Percentiles rank a stretch among this genome's conserved stretches.
Evolutionary conservation across 768 basidiomycete genomes (phyloP).

Genomic region (Clavaria fumosa): DNA sequence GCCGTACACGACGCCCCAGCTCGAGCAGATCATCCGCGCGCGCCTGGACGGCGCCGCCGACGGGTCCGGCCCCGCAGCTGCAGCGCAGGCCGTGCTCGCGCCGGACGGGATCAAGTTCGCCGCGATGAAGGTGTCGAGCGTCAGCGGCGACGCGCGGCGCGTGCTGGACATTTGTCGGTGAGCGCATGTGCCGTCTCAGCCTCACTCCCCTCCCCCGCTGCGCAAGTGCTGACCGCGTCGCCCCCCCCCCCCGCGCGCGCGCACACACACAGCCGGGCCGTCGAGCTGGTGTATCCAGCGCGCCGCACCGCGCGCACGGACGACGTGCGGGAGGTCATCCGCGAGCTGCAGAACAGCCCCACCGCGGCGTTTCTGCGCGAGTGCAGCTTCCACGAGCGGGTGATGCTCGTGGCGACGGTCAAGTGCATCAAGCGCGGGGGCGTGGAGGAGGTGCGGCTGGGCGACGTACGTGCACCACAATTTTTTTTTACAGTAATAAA

Average conservation of each 20-base stretch:
- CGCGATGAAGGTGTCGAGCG: slow-evolving; percentile 50
- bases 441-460: slow-evolving; percentile 78
- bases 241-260: not conserved
- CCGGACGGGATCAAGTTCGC: slow-evolving; percentile 73
- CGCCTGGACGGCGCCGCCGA: slow-evolving; percentile 49
- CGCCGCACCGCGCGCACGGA: slow-evolving; percentile 41
- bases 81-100: slow-evolving; percentile 34
- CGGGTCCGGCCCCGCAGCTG: slow-evolving; percentile 31
- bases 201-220: too few relatives aligned
- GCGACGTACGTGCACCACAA: slow-evolving; percentile 36
- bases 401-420: slow-evolving; percentile 73
- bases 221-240: too few relatives aligned
- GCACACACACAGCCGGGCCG: slow-evolving; percentile 42
- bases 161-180: slow-evolving; percentile 88
- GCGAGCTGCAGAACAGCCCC: slow-evolving; percentile 82
- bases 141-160: slow-evolving; percentile 88
- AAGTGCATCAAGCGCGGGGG: slow-evolving; percentile 75
- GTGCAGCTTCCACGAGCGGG: slow-evolving; percentile 75
- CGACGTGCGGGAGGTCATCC: slow-evolving; percentile 68
- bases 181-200: too few relatives aligned
- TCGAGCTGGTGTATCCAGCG: slow-evolving; percentile 53
- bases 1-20: slow-evolving; percentile 65
- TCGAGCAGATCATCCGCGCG: slow-evolving; percentile 77
- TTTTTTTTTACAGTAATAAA: not conserved
- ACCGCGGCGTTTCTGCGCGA: slow-evolving; percentile 70